Percentiles rank a stretch among this genome's conserved stretches.
These are phyloP conservation scores for Irineochytrium annulatum DNA, from an alignment of 192 early-diverging fungal species.

Conservation along the genomic window DNA sequence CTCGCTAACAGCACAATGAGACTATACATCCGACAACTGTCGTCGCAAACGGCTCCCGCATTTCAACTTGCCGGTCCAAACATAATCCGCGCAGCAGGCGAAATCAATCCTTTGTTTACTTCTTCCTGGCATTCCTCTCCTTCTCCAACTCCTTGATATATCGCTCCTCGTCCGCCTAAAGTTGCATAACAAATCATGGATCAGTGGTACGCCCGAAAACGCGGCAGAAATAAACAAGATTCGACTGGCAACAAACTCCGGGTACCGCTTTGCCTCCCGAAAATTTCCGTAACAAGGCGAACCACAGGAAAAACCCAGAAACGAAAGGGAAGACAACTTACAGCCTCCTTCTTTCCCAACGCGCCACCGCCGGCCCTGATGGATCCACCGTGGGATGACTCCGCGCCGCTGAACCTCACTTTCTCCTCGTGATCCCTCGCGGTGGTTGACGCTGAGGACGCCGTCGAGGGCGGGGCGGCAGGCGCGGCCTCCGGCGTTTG, in stretches of 20 bases:
- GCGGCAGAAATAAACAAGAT: neutral
- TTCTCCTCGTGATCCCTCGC: neutral
- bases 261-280: too few species aligned
- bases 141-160: slow-evolving; percentile 3
- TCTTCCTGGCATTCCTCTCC: neutral
- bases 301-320: neutral
- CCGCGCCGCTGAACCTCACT: neutral
- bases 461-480: neutral
- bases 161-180: neutral
- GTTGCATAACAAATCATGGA: neutral
- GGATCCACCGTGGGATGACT: slow-evolving; percentile 1
- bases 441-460: neutral
- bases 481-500: neutral
- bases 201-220: neutral
- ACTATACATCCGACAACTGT: too few species aligned
- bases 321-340: neutral
- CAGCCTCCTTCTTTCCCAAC: slow-evolving; percentile 4
- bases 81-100: too few species aligned
- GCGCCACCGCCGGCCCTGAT: slow-evolving; percentile 6
- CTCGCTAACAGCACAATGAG: too few species aligned
- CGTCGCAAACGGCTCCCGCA: too few species aligned
- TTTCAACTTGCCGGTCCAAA: too few species aligned
- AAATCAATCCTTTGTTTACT: too few species aligned
- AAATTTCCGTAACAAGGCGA: neutral
- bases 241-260: neutral